Evolutionary conservation across 345 rosid species (phyloP).

Genomic region (Syzygium aromaticum): DNA sequence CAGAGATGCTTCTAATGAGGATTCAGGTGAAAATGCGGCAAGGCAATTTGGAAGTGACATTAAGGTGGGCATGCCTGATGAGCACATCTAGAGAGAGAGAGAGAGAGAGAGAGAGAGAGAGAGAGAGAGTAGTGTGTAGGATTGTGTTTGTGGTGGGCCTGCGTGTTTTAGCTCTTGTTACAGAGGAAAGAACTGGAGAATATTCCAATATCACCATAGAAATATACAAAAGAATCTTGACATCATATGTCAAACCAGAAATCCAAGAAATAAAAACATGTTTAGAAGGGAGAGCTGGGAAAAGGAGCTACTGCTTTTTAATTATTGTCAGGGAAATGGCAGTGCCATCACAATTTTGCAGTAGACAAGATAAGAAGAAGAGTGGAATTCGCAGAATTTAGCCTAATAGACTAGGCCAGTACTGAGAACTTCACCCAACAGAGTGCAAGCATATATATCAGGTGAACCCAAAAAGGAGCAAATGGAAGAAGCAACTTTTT

Average conservation of each 20-base stretch:
- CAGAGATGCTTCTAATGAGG: background rate
- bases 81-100: background rate
- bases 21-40: background rate
- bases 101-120: rapidly evolving
- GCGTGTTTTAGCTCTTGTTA: background rate
- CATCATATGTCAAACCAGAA: background rate
- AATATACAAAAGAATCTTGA: background rate
- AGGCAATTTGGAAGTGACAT: background rate
- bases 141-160: background rate
- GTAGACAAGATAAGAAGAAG: background rate
- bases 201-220: background rate
- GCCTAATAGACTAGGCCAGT: background rate
- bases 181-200: background rate
- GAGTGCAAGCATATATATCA: background rate
- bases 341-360: background rate
- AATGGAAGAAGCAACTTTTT: background rate
- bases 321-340: background rate
- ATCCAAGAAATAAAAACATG: background rate
- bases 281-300: background rate
- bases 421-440: background rate
- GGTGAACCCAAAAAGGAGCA: background rate
- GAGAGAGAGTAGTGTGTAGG: background rate
- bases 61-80: background rate
- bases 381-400: background rate
- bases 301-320: background rate